A percentile compares a stretch with the other conserved stretches of the same genome.
These are phyloP conservation scores for Sugiyamaella floridensis DNA, from an alignment of 805 yeast species.

Conservation along the genomic window DNA sequence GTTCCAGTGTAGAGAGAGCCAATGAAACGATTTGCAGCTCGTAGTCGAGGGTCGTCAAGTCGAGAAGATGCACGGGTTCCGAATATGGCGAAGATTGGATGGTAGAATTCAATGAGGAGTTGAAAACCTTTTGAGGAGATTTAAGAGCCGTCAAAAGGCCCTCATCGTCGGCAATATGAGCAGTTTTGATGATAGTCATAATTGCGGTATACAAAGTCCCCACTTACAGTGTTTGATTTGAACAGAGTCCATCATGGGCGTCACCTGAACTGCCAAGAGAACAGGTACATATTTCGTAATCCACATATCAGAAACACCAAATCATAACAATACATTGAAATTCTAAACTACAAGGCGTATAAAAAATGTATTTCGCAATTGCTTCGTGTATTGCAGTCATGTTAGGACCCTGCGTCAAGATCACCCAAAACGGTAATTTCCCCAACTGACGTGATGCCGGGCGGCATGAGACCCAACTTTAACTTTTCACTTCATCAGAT, in stretches of 20 bases:
- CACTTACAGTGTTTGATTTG: not conserved
- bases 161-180: conserved; percentile 1
- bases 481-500: too few species aligned
- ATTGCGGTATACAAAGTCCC: too few species aligned
- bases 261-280: too few species aligned
- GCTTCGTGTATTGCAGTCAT: too few species aligned
- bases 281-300: not conserved
- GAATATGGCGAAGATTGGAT: conserved; percentile 32
- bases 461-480: too few species aligned
- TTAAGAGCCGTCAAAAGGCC: not conserved
- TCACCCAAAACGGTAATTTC: too few species aligned
- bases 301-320: not conserved
- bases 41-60: conserved; percentile 22
- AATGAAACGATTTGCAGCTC: conserved; percentile 27
- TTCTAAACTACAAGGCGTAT: too few species aligned
- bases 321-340: too few species aligned
- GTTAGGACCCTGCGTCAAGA: too few species aligned
- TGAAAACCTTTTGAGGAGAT: too few species aligned
- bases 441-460: too few species aligned
- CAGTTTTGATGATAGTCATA: not conserved
- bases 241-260: not conserved
- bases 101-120: not conserved
- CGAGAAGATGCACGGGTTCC: conserved; percentile 27
- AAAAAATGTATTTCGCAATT: too few species aligned
- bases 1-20: conserved; percentile 29